phyloP scores from a whole-genome alignment of 331 rosid species.

The Dryas integrifolia region DNA sequence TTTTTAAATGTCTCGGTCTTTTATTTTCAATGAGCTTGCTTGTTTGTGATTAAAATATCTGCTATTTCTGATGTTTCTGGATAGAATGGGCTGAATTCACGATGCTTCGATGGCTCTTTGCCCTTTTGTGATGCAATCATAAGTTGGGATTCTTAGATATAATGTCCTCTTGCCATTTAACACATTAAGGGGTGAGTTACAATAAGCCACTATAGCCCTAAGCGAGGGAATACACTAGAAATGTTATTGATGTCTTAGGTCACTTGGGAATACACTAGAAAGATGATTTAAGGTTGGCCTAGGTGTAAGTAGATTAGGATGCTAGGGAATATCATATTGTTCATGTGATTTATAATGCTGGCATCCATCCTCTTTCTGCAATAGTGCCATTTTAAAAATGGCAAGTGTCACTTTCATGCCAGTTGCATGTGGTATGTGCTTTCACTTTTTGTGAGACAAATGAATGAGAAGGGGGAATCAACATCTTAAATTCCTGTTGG shows the following conservation, averaged over 20 bases:
- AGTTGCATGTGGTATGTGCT: slow-evolving; percentile 4
- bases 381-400: not conserved
- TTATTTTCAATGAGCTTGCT: slow-evolving; percentile 21
- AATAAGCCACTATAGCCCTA: not conserved
- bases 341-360: slow-evolving; percentile 6
- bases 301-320: not conserved
- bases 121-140: too few species aligned
- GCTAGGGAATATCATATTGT: slow-evolving; percentile 14
- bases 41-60: not conserved
- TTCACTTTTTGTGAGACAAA: slow-evolving; percentile 5
- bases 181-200: not conserved
- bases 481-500: not conserved
- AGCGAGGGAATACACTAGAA: not conserved
- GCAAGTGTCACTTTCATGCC: not conserved
- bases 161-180: not conserved
- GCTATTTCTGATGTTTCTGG: too few species aligned
- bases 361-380: slow-evolving; percentile 7
- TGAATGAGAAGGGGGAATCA: not conserved
- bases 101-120: too few species aligned
- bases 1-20: not conserved
- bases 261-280: not conserved
- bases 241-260: slow-evolving; percentile 1
- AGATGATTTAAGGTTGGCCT: slow-evolving; percentile 1
- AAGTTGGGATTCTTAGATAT: not conserved
- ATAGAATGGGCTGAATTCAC: too few species aligned